Conservation (phyloP, 2,329 filamentous ascomycete species). For the Hymenoscyphus occultus region DNA sequence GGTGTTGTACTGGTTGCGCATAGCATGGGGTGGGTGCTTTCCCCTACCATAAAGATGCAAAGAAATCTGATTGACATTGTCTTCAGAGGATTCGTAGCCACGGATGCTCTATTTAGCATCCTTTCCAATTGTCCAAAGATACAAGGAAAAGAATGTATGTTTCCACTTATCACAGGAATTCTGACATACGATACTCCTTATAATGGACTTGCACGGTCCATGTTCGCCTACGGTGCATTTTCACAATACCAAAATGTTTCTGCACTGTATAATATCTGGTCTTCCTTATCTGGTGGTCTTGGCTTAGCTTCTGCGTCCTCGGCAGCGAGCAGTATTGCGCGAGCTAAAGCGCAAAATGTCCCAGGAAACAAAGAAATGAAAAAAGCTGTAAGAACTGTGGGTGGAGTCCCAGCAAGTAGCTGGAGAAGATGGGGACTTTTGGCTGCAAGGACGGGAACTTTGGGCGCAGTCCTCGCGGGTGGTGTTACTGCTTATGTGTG, state of each 20-base stretch:
- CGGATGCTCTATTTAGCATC: conserved; percentile 69
- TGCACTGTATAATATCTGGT: conserved; percentile 56
- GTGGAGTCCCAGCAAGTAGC: conserved; percentile 28
- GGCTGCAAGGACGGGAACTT: conserved; percentile 77
- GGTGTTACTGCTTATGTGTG: conserved; percentile 75
- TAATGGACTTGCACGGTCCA: conserved; percentile 59
- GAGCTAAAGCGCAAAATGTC: conserved; percentile 1
- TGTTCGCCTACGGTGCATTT: conserved; percentile 60
- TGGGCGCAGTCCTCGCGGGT: conserved; percentile 76
- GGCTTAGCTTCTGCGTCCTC: conserved; percentile 25
- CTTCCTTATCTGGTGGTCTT: conserved; percentile 49
- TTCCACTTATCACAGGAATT: conserved; percentile 77
- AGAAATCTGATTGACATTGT: neutral
- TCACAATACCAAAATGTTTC: conserved; percentile 58
- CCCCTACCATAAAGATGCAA: neutral
- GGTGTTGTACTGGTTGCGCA: conserved; percentile 78
- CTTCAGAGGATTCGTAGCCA: conserved; percentile 70
- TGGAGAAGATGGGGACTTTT: conserved; percentile 60
- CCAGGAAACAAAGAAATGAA: conserved; percentile 10
- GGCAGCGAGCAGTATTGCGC: conserved; percentile 26
- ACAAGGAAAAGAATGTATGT: conserved; percentile 49
- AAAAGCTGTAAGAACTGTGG: conserved; percentile 28
- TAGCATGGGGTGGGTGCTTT: conserved; percentile 63
- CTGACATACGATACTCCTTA: conserved; percentile 85
- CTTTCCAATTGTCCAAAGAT: conserved; percentile 24